These are phyloP conservation scores for Penstemon eatonii DNA, from an alignment of 257 asterid species.

Conservation along the genomic window DNA sequence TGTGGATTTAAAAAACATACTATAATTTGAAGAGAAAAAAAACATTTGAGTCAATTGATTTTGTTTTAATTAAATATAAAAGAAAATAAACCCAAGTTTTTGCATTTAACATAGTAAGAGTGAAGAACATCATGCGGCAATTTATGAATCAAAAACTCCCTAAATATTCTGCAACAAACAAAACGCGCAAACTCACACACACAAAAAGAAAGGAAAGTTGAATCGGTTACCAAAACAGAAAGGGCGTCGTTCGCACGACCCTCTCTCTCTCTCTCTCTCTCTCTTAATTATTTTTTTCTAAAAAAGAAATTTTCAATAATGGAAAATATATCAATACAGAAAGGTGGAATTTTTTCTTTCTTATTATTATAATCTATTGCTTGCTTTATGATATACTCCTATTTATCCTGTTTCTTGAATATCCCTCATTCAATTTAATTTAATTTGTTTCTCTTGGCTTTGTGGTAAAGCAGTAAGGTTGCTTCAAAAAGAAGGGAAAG, in stretches of 20 bases:
- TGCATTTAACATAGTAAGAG: too few relatives aligned
- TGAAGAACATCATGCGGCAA: too few relatives aligned
- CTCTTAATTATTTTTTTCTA: not conserved
- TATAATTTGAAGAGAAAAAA: too few relatives aligned
- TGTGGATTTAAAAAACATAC: too few relatives aligned
- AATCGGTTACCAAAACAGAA: not conserved
- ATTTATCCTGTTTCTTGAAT: too few relatives aligned
- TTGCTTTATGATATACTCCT: conserved; percentile 8
- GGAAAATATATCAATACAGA: not conserved
- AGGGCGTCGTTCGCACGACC: conserved; percentile 53
- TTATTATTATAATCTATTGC: conserved; percentile 1
- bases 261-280: not conserved
- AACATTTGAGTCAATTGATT: too few relatives aligned
- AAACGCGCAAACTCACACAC: conserved; percentile 33
- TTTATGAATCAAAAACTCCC: too few relatives aligned
- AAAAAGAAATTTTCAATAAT: not conserved
- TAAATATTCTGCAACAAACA: conserved; percentile 4
- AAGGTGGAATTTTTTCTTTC: conserved; percentile 22
- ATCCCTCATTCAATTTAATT: too few relatives aligned
- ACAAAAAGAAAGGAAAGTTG: not conserved
- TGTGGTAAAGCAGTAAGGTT: conserved; percentile 37
- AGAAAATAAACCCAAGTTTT: too few relatives aligned
- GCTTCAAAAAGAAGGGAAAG: conserved; percentile 15
- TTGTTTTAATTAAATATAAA: too few relatives aligned
- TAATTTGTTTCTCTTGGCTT: conserved; percentile 39